These are phyloP conservation scores for Collybia sordida DNA, from an alignment of 768 basidiomycete species.

Conservation along the genomic window DNA sequence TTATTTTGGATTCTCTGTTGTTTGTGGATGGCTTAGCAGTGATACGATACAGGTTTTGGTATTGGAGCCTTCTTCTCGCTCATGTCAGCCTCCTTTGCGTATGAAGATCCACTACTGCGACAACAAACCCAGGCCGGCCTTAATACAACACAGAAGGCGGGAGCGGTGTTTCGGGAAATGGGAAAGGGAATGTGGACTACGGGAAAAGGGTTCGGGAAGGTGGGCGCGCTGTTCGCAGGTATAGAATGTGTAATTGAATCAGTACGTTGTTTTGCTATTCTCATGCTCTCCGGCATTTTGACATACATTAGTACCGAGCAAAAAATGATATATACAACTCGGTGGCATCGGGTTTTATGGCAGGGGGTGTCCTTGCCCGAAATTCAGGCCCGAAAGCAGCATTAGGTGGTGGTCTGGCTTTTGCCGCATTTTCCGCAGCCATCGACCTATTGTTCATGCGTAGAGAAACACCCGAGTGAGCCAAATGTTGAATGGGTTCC, in stretches of 20 bases:
- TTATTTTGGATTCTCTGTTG: constrained; percentile 12
- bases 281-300: neutral
- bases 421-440: constrained; percentile 89
- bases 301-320: constrained; percentile 75
- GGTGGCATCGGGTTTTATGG: constrained; percentile 81
- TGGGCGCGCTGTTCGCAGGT: constrained; percentile 92
- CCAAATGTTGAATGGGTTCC: constrained; percentile 11
- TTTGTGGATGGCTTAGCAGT: constrained; percentile 2
- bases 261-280: constrained; percentile 46
- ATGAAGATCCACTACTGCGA: constrained; percentile 88
- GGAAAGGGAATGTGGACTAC: constrained; percentile 87
- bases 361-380: constrained; percentile 86
- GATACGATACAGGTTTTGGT: constrained; percentile 66
- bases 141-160: constrained; percentile 74
- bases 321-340: constrained; percentile 95
- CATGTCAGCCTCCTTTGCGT: constrained; percentile 93
- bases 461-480: constrained; percentile 79
- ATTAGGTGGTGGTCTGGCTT: constrained; percentile 85
- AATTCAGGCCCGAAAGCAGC: constrained; percentile 86
- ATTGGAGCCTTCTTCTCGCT: constrained; percentile 95
- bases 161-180: constrained; percentile 90
- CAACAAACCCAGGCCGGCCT: constrained; percentile 54
- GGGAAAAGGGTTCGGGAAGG: constrained; percentile 92
- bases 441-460: constrained; percentile 81
- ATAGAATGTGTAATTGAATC: constrained; percentile 95